Evolutionary conservation across 352 stramenopile species (phyloP).

Genomic region (Phytophthora macrochlamydospora): DNA sequence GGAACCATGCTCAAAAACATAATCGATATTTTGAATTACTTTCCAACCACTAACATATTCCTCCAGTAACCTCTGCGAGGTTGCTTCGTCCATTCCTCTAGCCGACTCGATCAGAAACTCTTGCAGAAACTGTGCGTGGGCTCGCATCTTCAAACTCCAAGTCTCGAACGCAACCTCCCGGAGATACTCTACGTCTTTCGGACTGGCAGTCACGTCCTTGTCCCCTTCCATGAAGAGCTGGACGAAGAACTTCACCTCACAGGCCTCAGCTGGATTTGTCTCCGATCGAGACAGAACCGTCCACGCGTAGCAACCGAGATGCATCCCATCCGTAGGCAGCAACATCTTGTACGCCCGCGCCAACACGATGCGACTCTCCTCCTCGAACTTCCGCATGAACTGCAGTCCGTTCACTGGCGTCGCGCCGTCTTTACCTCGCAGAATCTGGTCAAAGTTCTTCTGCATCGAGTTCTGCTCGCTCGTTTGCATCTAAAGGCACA

Average conservation of each 20-base stretch:
- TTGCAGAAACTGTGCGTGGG: constrained; percentile 21
- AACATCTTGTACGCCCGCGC: constrained; percentile 20
- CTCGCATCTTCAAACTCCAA: constrained; percentile 28
- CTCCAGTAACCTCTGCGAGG: neutral
- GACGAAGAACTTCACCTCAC: constrained; percentile 16
- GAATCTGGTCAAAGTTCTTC: constrained; percentile 32
- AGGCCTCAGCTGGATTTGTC: neutral
- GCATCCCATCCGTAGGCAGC: constrained; percentile 22
- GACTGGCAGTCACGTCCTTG: constrained; percentile 5
- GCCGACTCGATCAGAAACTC: constrained; percentile 24
- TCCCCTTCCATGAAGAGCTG: constrained; percentile 30
- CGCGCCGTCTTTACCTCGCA: constrained; percentile 9
- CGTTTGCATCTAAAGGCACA: constrained; percentile 20
- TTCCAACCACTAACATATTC: neutral
- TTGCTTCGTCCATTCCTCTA: neutral
- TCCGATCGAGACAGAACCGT: constrained; percentile 22
- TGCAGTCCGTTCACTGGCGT: constrained; percentile 30
- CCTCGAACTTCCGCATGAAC: constrained; percentile 36
- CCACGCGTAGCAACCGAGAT: constrained; percentile 19
- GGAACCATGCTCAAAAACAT: neutral
- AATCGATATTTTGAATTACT: neutral
- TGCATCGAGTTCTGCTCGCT: constrained; percentile 24
- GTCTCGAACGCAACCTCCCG: constrained; percentile 24
- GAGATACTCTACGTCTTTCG: constrained; percentile 23
- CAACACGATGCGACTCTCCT: constrained; percentile 27